These are phyloP conservation scores for Trichoderma sp. DNA, from an alignment of 2,329 filamentous ascomycete genomes.

Conservation along the genomic window DNA sequence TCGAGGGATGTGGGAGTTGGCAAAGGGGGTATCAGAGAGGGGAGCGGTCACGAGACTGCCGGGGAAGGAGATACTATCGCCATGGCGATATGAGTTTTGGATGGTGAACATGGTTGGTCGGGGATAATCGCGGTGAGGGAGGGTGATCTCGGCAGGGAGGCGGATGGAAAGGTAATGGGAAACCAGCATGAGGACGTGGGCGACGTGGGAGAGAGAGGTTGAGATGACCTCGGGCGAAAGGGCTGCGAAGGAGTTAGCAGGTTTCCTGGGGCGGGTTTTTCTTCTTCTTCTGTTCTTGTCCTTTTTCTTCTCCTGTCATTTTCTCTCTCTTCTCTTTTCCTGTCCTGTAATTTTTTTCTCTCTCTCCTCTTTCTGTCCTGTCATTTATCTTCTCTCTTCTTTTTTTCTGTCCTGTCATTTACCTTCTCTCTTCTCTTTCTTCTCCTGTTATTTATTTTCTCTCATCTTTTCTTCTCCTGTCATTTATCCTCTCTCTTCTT, in stretches of 20 bases:
- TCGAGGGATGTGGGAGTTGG: constrained; percentile 58
- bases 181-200: constrained; percentile 77
- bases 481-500: background rate
- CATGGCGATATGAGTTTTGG: constrained; percentile 68
- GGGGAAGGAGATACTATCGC: constrained; percentile 59
- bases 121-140: constrained; percentile 84
- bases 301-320: background rate
- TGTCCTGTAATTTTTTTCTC: background rate
- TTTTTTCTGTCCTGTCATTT: background rate
- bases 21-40: constrained; percentile 47
- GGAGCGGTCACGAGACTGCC: constrained; percentile 42
- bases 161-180: constrained; percentile 87
- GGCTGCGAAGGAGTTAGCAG: constrained; percentile 47
- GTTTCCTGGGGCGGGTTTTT: background rate
- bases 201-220: constrained; percentile 74
- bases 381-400: background rate
- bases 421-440: background rate
- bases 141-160: constrained; percentile 82
- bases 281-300: background rate
- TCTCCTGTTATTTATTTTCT: background rate
- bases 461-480: background rate
- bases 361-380: background rate
- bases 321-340: background rate
- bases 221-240: constrained; percentile 71
- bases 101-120: constrained; percentile 79